phyloP scores from a whole-genome alignment of 2,329 filamentous ascomycete genomes.

The Hypoxylon sp. region DNA sequence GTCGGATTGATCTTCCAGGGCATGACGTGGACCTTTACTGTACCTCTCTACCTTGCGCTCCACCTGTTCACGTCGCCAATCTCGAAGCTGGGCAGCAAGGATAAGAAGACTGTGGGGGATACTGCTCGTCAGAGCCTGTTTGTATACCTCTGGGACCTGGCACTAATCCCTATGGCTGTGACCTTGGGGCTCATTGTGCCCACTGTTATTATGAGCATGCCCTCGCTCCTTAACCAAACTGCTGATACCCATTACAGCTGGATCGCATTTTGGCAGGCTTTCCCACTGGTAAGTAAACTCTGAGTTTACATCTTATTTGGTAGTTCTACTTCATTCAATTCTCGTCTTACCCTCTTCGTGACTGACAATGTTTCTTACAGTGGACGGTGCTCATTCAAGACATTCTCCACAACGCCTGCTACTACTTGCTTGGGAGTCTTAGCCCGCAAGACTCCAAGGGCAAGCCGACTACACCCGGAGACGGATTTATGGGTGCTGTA shows the following conservation, averaged over 20 bases:
- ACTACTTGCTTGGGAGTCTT: constrained; percentile 48
- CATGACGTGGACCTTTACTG: constrained; percentile 48
- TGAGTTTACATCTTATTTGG: too few species aligned
- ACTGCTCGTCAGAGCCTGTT: constrained; percentile 47
- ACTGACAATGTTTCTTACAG: constrained; percentile 8
- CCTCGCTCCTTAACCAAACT: constrained; percentile 44
- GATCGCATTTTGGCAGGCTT: constrained; percentile 53
- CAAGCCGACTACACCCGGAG: constrained; percentile 47
- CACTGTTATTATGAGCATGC: constrained; percentile 51
- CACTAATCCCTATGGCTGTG: constrained; percentile 51
- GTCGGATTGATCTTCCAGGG: constrained; percentile 50
- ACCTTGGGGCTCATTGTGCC: constrained; percentile 50
- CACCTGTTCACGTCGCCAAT: constrained; percentile 53
- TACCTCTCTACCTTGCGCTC: constrained; percentile 51
- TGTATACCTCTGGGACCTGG: constrained; percentile 53
- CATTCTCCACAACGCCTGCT: constrained; percentile 46
- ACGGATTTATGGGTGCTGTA: constrained; percentile 48
- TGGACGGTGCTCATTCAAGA: constrained; percentile 44
- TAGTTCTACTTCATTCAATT: too few species aligned
- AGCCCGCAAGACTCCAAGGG: constrained; percentile 45
- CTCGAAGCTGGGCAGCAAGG: constrained; percentile 40
- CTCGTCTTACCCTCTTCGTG: neutral
- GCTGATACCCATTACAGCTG: constrained; percentile 52
- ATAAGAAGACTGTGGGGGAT: constrained; percentile 42
- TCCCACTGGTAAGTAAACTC: constrained; percentile 42